Evolutionary conservation across 345 rosid species (phyloP).

Genomic region (Bruguiera gymnorhiza): DNA sequence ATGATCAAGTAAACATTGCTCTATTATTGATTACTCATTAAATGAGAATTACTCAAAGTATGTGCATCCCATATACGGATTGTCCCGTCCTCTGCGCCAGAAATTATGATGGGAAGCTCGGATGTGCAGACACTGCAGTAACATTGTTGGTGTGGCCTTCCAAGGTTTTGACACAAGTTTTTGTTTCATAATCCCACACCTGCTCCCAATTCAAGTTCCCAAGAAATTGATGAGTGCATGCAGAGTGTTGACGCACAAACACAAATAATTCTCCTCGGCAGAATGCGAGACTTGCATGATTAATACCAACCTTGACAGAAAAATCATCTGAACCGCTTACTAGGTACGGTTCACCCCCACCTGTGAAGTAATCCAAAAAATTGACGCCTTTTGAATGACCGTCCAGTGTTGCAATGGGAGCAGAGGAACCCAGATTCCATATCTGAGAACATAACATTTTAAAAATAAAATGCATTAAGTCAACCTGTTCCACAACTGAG

Average conservation of each 20-base stretch:
- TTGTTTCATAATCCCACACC: conserved; percentile 33
- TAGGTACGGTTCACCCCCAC: conserved; percentile 14
- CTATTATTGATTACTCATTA: background rate
- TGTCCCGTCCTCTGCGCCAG: conserved; percentile 31
- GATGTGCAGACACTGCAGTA: conserved; percentile 17
- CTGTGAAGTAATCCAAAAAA: conserved; percentile 17
- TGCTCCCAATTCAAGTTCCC: conserved; percentile 2
- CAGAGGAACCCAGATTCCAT: conserved; percentile 36
- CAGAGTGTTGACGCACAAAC: background rate
- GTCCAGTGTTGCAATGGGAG: conserved; percentile 18
- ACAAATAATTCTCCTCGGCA: background rate
- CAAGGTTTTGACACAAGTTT: conserved; percentile 23
- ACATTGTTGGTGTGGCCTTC: conserved; percentile 33
- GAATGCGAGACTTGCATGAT: background rate
- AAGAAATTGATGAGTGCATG: background rate
- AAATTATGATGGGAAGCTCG: conserved; percentile 20
- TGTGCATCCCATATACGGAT: conserved; percentile 26
- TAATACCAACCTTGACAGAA: conserved; percentile 28
- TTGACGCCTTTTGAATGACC: conserved; percentile 35
- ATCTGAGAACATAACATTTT: conserved; percentile 15
- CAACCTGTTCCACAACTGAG: background rate
- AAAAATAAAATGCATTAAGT: background rate
- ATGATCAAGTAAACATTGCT: background rate
- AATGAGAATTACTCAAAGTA: conserved; percentile 17
- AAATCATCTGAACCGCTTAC: conserved; percentile 38